Evolutionary conservation across 345 rosid species (phyloP).

Genomic region (Ceriops decandra): DNA sequence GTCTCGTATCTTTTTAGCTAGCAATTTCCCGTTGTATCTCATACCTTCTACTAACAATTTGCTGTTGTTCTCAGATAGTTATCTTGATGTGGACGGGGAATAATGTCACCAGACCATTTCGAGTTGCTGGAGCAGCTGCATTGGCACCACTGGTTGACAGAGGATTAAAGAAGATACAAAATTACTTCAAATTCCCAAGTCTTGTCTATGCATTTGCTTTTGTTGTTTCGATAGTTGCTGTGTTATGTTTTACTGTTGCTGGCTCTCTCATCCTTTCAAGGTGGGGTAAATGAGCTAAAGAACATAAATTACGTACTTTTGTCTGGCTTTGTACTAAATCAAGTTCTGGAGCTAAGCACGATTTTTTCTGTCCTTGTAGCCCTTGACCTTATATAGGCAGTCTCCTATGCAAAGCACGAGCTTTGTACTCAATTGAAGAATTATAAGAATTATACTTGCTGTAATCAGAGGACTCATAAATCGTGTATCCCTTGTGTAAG

Average conservation of each 20-base stretch:
- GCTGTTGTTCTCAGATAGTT: constrained; percentile 26
- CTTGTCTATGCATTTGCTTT: constrained; percentile 36
- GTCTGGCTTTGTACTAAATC: not conserved
- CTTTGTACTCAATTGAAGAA: no score
- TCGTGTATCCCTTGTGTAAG: no score
- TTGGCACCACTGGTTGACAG: constrained; percentile 32
- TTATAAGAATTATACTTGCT: no score
- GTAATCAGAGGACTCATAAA: no score
- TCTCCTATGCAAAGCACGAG: no score
- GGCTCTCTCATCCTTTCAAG: constrained; percentile 38
- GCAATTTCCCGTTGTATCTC: not conserved
- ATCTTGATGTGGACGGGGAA: constrained; percentile 47
- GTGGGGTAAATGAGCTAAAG: constrained; percentile 28
- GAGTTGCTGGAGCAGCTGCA: constrained; percentile 43
- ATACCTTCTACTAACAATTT: not conserved
- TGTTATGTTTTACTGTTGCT: constrained; percentile 16
- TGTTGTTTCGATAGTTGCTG: constrained; percentile 29
- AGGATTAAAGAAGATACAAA: constrained; percentile 37
- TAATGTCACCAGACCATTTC: constrained; percentile 39
- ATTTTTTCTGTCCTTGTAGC: no score
- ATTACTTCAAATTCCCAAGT: constrained; percentile 27
- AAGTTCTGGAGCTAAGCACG: not conserved
- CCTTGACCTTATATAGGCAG: no score
- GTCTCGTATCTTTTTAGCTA: not conserved
- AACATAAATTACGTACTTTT: not conserved